Evolutionary conservation across 768 basidiomycete species (phyloP).

Genomic region (Rhodotorula toruloides): DNA sequence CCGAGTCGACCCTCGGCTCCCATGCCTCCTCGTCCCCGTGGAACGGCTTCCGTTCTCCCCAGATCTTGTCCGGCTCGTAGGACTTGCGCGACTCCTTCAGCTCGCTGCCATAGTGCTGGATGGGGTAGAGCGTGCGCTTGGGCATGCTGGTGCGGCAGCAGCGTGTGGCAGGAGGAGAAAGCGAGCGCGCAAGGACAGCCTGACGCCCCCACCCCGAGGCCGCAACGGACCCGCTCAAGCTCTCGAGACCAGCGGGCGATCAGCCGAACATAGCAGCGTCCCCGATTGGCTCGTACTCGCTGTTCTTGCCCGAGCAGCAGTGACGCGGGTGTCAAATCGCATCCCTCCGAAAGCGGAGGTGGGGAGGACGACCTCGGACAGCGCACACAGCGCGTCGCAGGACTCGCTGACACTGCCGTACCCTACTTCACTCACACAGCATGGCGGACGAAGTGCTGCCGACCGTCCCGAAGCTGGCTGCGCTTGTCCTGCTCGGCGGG

Average conservation of each 20-base stretch:
- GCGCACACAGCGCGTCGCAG: not conserved
- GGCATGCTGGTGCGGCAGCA: not conserved
- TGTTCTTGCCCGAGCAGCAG: too few species aligned
- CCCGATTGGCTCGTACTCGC: too few species aligned
- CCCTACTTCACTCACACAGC: not conserved
- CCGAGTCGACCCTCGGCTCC: conserved; percentile 7
- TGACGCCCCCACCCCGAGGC: too few species aligned
- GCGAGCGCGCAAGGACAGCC: too few species aligned
- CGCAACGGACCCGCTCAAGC: too few species aligned
- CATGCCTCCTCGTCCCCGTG: conserved; percentile 4
- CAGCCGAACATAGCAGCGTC: too few species aligned
- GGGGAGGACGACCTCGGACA: too few species aligned
- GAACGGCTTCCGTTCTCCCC: conserved; percentile 2
- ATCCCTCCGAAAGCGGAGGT: too few species aligned
- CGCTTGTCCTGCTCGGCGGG: conserved; percentile 7
- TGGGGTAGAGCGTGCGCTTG: not conserved
- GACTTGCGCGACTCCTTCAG: not conserved
- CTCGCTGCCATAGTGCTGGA: not conserved
- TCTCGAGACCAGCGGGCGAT: too few species aligned
- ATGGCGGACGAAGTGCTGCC: not conserved
- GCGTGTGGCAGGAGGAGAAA: not conserved
- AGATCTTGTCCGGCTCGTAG: not conserved
- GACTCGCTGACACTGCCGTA: not conserved
- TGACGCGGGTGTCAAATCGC: too few species aligned
- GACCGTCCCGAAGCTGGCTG: not conserved